Conservation (phyloP, 2,329 filamentous ascomycete genomes). For the Trichoderma breve region DNA sequence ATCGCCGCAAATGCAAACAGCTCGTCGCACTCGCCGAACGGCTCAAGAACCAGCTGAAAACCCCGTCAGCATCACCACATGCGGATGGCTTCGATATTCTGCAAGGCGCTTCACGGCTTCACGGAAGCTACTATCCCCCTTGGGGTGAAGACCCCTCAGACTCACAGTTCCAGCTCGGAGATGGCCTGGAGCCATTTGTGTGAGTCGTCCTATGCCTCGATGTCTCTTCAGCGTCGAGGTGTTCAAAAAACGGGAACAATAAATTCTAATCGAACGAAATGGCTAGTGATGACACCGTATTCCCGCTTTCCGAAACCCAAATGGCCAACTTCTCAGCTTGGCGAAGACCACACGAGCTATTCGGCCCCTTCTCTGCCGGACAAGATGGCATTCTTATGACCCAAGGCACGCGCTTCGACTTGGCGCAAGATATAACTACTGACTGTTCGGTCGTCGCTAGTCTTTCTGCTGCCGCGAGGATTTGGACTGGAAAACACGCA, state of each 20-base stretch:
- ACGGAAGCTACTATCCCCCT: conserved; percentile 79
- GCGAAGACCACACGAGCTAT: conserved; percentile 71
- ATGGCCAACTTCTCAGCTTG: conserved; percentile 75
- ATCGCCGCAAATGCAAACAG: conserved; percentile 67
- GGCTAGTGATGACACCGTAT: conserved; percentile 64
- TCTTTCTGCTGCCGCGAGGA: conserved; percentile 75
- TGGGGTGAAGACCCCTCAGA: conserved; percentile 67
- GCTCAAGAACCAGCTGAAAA: conserved; percentile 56
- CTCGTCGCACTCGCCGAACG: conserved; percentile 70
- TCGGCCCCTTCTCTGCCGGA: conserved; percentile 31
- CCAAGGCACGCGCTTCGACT: conserved; percentile 62
- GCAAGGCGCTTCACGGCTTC: conserved; percentile 72
- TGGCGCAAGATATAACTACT: conserved; percentile 92
- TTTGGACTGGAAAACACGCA: conserved; percentile 65
- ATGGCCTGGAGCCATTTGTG: conserved; percentile 59
- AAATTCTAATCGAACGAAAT: neutral
- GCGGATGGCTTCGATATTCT: conserved; percentile 50
- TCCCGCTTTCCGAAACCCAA: conserved; percentile 74
- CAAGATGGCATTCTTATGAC: conserved; percentile 50
- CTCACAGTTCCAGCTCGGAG: conserved; percentile 57
- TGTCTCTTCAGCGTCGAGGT: neutral
- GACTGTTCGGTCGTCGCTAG: conserved; percentile 98
- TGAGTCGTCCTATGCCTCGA: conserved; percentile 40
- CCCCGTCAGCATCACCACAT: neutral
- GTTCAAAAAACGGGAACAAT: neutral